These are phyloP conservation scores for Ilyonectria mors-panacis DNA, from an alignment of 2,329 filamentous ascomycete genomes.

Conservation along the genomic window DNA sequence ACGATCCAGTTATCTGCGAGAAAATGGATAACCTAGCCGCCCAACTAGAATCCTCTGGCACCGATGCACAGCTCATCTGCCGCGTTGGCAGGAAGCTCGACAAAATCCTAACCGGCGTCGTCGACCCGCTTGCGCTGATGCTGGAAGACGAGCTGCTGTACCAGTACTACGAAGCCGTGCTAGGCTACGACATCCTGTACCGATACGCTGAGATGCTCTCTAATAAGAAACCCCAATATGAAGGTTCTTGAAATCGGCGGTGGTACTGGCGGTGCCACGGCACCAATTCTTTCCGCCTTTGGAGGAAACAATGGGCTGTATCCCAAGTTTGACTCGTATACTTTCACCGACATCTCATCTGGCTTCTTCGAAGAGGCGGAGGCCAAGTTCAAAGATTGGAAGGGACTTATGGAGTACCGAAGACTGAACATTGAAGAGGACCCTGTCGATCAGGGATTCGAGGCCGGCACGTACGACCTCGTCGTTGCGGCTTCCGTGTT, in stretches of 20 bases:
- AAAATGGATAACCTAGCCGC: not conserved
- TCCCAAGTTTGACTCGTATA: constrained; percentile 5
- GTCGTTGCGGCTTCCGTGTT: constrained; percentile 17
- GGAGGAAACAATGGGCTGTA: constrained; percentile 5
- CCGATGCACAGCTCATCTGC: constrained; percentile 17
- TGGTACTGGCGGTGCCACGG: constrained; percentile 11
- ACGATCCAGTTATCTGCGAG: not conserved
- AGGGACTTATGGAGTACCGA: constrained; percentile 9
- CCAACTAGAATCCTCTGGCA: constrained; percentile 7
- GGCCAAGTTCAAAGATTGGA: constrained; percentile 17
- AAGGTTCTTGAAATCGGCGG: constrained; percentile 24
- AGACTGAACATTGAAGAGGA: constrained; percentile 24
- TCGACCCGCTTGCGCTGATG: constrained; percentile 21
- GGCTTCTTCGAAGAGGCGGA: constrained; percentile 25
- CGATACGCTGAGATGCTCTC: constrained; percentile 4
- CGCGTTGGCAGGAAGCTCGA: constrained; percentile 8
- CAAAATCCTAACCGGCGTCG: constrained; percentile 11
- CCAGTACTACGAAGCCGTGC: constrained; percentile 15
- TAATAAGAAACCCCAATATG: constrained; percentile 13
- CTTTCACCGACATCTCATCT: constrained; percentile 19
- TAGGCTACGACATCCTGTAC: constrained; percentile 1
- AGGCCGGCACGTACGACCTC: constrained; percentile 16
- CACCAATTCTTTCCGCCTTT: not conserved
- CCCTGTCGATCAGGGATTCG: constrained; percentile 16
- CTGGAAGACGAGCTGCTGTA: constrained; percentile 20